Conservation (phyloP, 805 yeast genomes). For the Starmerella asiatica region DNA sequence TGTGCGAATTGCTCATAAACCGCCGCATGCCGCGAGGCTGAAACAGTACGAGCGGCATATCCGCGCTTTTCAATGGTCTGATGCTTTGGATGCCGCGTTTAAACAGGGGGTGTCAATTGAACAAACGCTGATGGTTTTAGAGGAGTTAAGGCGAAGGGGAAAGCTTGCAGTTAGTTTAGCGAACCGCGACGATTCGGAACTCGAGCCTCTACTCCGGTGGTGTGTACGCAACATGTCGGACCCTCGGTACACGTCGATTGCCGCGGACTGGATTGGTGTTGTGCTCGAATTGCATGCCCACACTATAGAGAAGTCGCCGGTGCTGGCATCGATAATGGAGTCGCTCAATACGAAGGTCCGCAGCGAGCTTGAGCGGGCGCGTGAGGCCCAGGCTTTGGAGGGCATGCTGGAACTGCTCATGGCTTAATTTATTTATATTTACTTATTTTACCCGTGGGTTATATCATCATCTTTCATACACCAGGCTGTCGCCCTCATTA, state of each 20-base stretch:
- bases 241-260: constrained; percentile 49
- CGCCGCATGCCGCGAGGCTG: constrained; percentile 32
- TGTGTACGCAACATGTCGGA: constrained; percentile 63
- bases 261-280: constrained; percentile 56
- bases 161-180: constrained; percentile 69
- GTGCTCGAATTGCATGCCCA: constrained; percentile 63
- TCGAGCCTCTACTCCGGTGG: constrained; percentile 84
- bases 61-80: constrained; percentile 82
- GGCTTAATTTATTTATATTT: constrained; percentile 17
- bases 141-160: constrained; percentile 78
- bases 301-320: constrained; percentile 60
- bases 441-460: neutral
- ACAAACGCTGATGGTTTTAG: constrained; percentile 64
- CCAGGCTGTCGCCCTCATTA: no score
- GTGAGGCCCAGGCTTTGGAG: constrained; percentile 75
- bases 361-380: constrained; percentile 60
- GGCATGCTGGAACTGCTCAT: constrained; percentile 88
- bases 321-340: constrained; percentile 57
- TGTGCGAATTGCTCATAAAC: constrained; percentile 36
- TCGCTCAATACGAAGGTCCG: constrained; percentile 44
- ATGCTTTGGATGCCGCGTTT: constrained; percentile 81
- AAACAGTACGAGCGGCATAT: constrained; percentile 72
- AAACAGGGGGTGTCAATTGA: constrained; percentile 67
- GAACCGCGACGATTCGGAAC: constrained; percentile 70
- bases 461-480: no score